Percentiles rank a stretch among this genome's conserved stretches.
Conservation (phyloP, 176 grass and related monocot genomes). For the Melocanna baccifera region DNA sequence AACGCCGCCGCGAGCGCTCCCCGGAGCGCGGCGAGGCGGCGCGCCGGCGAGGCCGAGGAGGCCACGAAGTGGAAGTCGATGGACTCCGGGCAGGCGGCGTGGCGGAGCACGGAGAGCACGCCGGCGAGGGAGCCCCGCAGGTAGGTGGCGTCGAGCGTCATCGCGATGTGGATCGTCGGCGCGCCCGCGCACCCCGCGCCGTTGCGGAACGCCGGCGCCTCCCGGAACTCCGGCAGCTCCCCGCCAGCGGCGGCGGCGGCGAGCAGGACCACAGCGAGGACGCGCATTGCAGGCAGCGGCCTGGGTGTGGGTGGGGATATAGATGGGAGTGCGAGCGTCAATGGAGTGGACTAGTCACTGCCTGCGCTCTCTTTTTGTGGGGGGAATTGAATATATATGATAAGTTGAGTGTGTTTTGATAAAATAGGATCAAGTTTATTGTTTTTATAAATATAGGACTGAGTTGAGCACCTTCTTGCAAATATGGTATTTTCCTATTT, state of each 20-base stretch:
- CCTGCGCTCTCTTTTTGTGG: too few relatives aligned
- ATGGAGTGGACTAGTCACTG: neutral
- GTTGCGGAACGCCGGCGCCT: conserved; percentile 92
- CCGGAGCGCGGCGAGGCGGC: conserved; percentile 63
- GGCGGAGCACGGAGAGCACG: conserved; percentile 86
- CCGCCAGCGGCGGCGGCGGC: neutral
- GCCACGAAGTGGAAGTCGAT: conserved; percentile 85
- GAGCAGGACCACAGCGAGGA: conserved; percentile 33
- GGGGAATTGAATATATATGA: too few relatives aligned
- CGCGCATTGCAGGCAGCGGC: conserved; percentile 41
- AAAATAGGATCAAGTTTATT: too few relatives aligned
- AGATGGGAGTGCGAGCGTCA: neutral
- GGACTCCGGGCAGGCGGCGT: conserved; percentile 91
- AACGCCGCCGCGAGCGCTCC: conserved; percentile 66
- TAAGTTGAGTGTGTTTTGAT: too few relatives aligned
- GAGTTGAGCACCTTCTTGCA: too few relatives aligned
- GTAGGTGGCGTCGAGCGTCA: conserved; percentile 96
- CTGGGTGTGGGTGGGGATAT: neutral
- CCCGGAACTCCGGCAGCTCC: conserved; percentile 71
- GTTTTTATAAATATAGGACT: too few relatives aligned
- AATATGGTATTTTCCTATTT: too few relatives aligned
- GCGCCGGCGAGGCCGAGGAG: conserved; percentile 52
- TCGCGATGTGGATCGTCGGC: conserved; percentile 85
- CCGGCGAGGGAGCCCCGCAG: conserved; percentile 89
- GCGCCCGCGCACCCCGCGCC: conserved; percentile 53